Evolutionary conservation across 148 eudicot species (phyloP), one percentile per base, ranked within the genome.

Genomic region (Mesembryanthemum crystallinum): DNA sequence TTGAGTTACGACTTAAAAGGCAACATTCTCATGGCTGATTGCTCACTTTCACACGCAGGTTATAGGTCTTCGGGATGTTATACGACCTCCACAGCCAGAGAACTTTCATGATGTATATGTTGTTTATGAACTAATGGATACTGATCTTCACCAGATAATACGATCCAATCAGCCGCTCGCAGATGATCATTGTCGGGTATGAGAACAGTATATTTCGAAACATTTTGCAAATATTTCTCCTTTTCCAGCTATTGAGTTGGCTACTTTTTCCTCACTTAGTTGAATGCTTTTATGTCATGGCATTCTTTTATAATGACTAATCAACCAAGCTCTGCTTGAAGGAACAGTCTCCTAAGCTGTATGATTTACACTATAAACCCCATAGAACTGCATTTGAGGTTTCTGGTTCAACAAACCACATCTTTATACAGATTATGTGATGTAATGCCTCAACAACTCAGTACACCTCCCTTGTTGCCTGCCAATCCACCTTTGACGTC

Each of bases 81-180:
- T 88, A 33, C 71, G 94, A 54, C 94, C 94, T 69, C 94, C 94
- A 24, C 84, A 78, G 47, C 88, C 80, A 72, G 89, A 88, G 72
- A 88, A 84, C 77, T 90, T 90, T 79, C 85, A 79, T 79, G 94
- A 90, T 54, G 94, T 90, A 23, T 90, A 88, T 77, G 85, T 90
- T 77, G 89, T 89, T 64, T 85, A 84, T 66, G 93, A 89, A 76
- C 73, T 89, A 77, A 84, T 89, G 93, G 93, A 89, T 75, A 89
- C 93, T 67, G 93, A 89, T 87, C 93, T 89, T 81, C 91, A 89
- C 66, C 91, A 89, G 83, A 89, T 89, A 74, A 83, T 90, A 30
- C 79, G 82, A 49, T 90, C 94, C 77, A 83, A 78, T 81, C 89
- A 90, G 74, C 29, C 73, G 42, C 74, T 90, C 37, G 83, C 87